Evolutionary conservation across 225 moss, liverwort and hornwort genomes (phyloP).

Genomic region (Straminergon stramineum): DNA sequence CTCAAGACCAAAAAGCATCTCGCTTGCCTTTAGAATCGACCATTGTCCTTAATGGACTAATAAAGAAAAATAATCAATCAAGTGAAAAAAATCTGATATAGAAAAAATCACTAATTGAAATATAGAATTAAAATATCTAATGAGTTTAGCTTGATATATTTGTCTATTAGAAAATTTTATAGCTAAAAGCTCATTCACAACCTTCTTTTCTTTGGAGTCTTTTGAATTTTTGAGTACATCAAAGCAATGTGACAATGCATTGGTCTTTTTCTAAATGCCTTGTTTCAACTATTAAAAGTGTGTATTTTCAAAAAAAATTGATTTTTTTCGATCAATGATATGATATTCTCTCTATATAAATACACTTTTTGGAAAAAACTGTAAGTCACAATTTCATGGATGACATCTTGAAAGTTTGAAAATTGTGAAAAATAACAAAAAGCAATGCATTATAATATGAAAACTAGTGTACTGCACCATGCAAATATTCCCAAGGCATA

Average conservation of each 20-base stretch:
- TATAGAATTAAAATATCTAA: not conserved
- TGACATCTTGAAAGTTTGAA: not conserved
- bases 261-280: not conserved
- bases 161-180: not conserved
- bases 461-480: not conserved
- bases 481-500: not conserved
- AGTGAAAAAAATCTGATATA: not conserved
- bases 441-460: not conserved
- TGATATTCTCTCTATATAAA: not conserved
- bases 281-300: not conserved
- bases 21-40: no score
- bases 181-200: no score
- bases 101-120: not conserved
- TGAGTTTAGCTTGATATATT: not conserved
- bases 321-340: not conserved
- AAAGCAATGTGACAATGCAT: not conserved
- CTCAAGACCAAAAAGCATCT: no score
- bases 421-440: not conserved
- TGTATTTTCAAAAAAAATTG: accelerated
- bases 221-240: not conserved
- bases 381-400: no score
- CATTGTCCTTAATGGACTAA: no score
- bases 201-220: not conserved
- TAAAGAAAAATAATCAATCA: not conserved
- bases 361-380: not conserved